A percentile compares a stretch with the other conserved stretches of the same genome.
These are phyloP conservation scores for Stephania japonica DNA, from an alignment of 164 flowering plant genomes.

Conservation along the genomic window DNA sequence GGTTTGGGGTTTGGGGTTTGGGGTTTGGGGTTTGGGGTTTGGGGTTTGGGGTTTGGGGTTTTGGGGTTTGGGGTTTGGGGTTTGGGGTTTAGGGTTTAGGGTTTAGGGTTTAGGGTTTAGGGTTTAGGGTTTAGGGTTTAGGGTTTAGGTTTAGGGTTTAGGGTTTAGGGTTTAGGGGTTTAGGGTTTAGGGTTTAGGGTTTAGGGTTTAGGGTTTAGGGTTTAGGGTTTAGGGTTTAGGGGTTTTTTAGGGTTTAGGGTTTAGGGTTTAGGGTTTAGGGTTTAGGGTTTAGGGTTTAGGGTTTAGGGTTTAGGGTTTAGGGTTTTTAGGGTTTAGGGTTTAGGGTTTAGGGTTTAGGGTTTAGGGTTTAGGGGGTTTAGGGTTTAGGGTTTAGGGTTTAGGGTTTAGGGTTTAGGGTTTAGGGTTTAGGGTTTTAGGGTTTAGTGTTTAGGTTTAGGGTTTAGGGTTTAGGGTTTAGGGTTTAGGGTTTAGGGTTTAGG, in stretches of 20 bases:
- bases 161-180: slow-evolving; percentile 19
- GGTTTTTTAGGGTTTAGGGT: slow-evolving; percentile 14
- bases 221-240: slow-evolving; percentile 19
- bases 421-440: slow-evolving; percentile 16
- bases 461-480: slow-evolving; percentile 5
- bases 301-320: slow-evolving; percentile 17
- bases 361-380: too few relatives aligned
- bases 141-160: slow-evolving; percentile 20
- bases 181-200: slow-evolving; percentile 20
- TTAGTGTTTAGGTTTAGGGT: slow-evolving; percentile 7
- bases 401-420: slow-evolving; percentile 18
- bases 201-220: slow-evolving; percentile 19
- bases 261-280: slow-evolving; percentile 16
- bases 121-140: slow-evolving; percentile 20
- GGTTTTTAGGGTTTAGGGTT: slow-evolving; percentile 12
- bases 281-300: slow-evolving; percentile 18
- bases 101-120: slow-evolving; percentile 17
- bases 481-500: slow-evolving; percentile 6
- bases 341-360: slow-evolving; percentile 12
- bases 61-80: slow-evolving; percentile 19
- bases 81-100: slow-evolving; percentile 20
- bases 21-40: too few relatives aligned
- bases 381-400: slow-evolving; percentile 20
- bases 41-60: too few relatives aligned
- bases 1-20: slow-evolving; percentile 9